Evolutionary conservation across 2,329 filamentous ascomycete species (phyloP), one percentile per base, ranked within the genome.

Genomic region (Aspergillus pseudoterreus): DNA sequence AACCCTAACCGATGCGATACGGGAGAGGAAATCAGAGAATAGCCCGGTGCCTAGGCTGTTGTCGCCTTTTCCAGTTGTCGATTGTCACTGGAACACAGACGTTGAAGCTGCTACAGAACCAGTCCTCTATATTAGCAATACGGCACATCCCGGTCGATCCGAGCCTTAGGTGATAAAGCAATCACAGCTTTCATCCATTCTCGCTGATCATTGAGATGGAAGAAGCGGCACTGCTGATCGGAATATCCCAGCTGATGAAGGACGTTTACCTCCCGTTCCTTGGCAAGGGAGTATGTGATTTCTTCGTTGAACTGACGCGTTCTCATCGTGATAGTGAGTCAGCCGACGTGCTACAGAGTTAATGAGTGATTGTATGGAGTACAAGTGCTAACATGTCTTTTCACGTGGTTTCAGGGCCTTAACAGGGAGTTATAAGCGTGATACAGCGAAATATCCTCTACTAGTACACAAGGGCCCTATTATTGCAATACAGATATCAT

Each of bases 1-100:
- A 36, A 1, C 2, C 30, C 15, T 52, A 33, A 4, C 33, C 38
- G 3, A 52, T 9, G 8, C 45, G 27, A 33, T 48, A 48, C 10
- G 45, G 50, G 19, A 52, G n/a, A 21, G 49, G 45, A 15, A 47
- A 43, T 6, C 43, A 39, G 27, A 51, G 15, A 12, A 51, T 17
- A n/a, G 11, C 48, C 45, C 32, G 3, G 9, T 35, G 32, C 4
- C 4, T 2, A 10, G 32, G 32, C 32, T 35, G 32, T 8, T 35
- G 8, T 35, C 4, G 33, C 4, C 33, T 8, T 6, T 35, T 6
- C 10, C 6, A 35, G 10, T 35, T 35, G n/a, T 35, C 33, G 10
- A 35, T 35, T 12, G 33, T 35, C 11, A n/a, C 6, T 27, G 38
- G 36, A 42, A 48, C 30, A 11, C 46, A 48, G 9, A 43, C 14